Evolutionary conservation across 2,329 filamentous ascomycete species (phyloP), one percentile per base, ranked within the genome.

Genomic region (Penicillium crustosum): DNA sequence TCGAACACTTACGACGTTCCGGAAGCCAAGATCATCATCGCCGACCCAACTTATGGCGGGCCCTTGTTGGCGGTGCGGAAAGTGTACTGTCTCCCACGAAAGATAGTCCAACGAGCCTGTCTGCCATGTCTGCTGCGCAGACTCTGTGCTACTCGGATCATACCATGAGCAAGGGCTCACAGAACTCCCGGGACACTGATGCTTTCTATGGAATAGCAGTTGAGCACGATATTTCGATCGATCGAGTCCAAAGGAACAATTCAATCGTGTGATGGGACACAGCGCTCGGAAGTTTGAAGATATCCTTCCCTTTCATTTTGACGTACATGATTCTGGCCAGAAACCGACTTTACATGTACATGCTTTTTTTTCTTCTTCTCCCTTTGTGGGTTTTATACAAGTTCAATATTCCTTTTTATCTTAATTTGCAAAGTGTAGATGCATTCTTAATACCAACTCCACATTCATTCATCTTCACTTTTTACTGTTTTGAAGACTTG

Each of bases 161-260:
- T 15, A 51, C 39, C 4, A 42, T 62, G 4, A 53, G 41, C 27
- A 68, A 61, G 53, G 35, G 49, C 21, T 53, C 55, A n/a, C 29
- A 29, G 13, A 57, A 17, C 13, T 63, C 62, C 15, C 47, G 61
- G n/a, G 63, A 67, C 13, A 58, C 58, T 4, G 58, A 65, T 15
- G 38, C 50, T 12, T 61, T 59, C 17, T 61, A 64, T 31, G 70
- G 66, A 1, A 73, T 73, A 27, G 52, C 64, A 3, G 67, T 73
- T 19, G 70, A 69, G 36, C 69, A 70, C 54, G 67, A 71, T 43
- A 68, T 73, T 38, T 69, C 66, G 3, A 59, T 73, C 12, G 51
- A 64, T 15, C 69, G 65, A 43, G 38, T 45, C 10, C 60, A 50
- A 23, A 49, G 43, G 36, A 53, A 59, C 8, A 47, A 50, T 27